Evolutionary conservation across 2,329 filamentous ascomycete genomes (phyloP).

Genomic region (Penicillium griseofulvum): DNA sequence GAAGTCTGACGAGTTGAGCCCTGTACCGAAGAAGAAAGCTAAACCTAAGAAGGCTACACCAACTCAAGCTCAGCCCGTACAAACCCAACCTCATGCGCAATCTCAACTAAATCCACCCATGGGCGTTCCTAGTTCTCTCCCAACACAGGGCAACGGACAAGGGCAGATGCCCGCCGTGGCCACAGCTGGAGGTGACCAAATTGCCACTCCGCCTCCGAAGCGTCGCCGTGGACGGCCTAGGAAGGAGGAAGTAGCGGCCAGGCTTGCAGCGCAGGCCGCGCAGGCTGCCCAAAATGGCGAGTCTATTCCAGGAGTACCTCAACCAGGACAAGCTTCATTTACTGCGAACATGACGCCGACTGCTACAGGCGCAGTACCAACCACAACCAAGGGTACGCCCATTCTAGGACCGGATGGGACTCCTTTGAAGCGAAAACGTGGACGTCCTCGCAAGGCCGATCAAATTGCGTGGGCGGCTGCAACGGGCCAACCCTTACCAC

Average conservation of each 20-base stretch:
- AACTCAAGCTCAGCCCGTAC: not conserved
- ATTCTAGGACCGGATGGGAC: slow-evolving; percentile 24
- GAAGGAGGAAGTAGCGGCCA: slow-evolving; percentile 27
- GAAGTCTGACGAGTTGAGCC: slow-evolving; percentile 16
- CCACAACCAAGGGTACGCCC: slow-evolving; percentile 9
- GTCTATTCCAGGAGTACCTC: slow-evolving; percentile 8
- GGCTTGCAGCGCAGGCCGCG: slow-evolving; percentile 18
- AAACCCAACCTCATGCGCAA: not conserved
- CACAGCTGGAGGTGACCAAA: slow-evolving; percentile 5
- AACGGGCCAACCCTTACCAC: slow-evolving; percentile 20
- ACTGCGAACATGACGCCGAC: slow-evolving; percentile 20
- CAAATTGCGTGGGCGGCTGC: slow-evolving; percentile 23
- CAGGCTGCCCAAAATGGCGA: slow-evolving; percentile 18
- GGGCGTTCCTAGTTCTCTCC: not conserved
- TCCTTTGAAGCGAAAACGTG: slow-evolving; percentile 30
- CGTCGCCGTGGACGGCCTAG: slow-evolving; percentile 26
- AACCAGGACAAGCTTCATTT: slow-evolving; percentile 24
- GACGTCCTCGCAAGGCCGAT: slow-evolving; percentile 32
- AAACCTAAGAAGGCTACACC: slow-evolving; percentile 14
- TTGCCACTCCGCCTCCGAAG: slow-evolving; percentile 10
- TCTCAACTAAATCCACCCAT: not conserved
- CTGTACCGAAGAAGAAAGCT: slow-evolving; percentile 21
- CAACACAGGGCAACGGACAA: slow-evolving; percentile 18
- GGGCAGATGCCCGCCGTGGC: slow-evolving; percentile 4
- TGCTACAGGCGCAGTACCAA: slow-evolving; percentile 9